Percentiles rank a stretch among this genome's conserved stretches.
Conservation (phyloP, 768 basidiomycete genomes). For the Leccinum longicurvipes region DNA sequence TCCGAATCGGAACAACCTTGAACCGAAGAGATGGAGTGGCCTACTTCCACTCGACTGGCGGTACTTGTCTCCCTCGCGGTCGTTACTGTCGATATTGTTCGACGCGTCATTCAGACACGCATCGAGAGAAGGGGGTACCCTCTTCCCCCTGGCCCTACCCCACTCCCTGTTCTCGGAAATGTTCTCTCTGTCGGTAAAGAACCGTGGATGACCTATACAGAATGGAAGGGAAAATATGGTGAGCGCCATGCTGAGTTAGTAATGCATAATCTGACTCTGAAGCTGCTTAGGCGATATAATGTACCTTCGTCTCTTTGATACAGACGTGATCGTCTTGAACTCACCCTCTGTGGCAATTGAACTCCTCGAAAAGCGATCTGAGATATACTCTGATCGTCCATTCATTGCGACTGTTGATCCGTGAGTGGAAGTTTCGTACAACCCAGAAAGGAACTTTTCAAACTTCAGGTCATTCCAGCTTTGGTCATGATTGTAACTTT, state of each 20-base stretch:
- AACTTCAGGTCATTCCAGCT: background rate
- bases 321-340: constrained; percentile 41
- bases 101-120: background rate
- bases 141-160: background rate
- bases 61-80: no score
- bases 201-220: background rate
- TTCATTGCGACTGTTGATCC: constrained; percentile 5
- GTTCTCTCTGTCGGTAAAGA: background rate
- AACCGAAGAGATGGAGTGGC: no score
- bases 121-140: background rate
- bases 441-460: no score
- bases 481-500: constrained; percentile 7
- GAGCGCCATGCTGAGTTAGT: background rate
- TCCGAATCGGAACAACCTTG: no score
- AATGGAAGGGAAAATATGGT: background rate
- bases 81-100: background rate
- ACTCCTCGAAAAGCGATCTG: constrained; percentile 37
- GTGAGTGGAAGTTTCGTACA: background rate
- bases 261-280: background rate
- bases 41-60: no score
- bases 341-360: constrained; percentile 37
- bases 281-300: constrained; percentile 44
- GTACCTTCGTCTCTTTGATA: constrained; percentile 43
- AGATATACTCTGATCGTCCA: constrained; percentile 41
- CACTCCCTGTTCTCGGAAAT: background rate